A percentile compares a stretch with the other conserved stretches of the same genome.
These are phyloP conservation scores for Penicillium bialowiezense DNA, from an alignment of 495 filamentous ascomycete species.

Conservation along the genomic window DNA sequence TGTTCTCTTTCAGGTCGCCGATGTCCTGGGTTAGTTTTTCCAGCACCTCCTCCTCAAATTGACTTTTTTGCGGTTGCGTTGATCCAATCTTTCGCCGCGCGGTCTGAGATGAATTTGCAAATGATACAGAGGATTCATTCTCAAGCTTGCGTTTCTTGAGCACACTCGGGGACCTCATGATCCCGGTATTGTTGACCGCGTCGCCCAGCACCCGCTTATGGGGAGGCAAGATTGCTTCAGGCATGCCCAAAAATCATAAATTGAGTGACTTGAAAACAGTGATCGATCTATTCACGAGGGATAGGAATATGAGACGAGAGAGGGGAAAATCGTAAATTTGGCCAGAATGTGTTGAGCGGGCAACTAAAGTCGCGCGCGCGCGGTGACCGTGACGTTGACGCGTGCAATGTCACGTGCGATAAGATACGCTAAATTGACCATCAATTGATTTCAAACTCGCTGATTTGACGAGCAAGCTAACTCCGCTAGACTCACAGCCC, in stretches of 20 bases:
- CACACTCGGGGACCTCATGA: constrained; percentile 43
- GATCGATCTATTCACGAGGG: not conserved
- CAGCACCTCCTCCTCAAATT: constrained; percentile 89
- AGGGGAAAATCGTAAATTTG: not conserved
- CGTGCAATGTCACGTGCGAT: constrained; percentile 27
- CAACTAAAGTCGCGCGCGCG: constrained; percentile 24
- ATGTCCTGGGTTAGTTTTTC: constrained; percentile 95
- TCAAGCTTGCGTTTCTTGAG: constrained; percentile 83
- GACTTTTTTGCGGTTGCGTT: constrained; percentile 77
- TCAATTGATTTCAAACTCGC: not conserved
- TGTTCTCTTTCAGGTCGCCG: constrained; percentile 73
- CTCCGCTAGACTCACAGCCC: not conserved
- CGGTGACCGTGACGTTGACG: constrained; percentile 27
- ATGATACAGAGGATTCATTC: constrained; percentile 46
- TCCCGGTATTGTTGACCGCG: constrained; percentile 51
- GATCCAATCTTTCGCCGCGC: constrained; percentile 59
- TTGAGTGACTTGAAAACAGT: not conserved
- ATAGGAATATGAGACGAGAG: not conserved
- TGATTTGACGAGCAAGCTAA: not conserved
- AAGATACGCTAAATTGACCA: constrained; percentile 16
- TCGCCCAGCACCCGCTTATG: constrained; percentile 62
- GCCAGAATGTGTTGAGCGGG: constrained; percentile 13
- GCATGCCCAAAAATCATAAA: constrained; percentile 39
- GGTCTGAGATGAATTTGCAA: constrained; percentile 58
- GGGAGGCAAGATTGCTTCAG: constrained; percentile 45